A percentile compares a stretch with the other conserved stretches of the same genome.
phyloP scores from a whole-genome alignment of 495 filamentous ascomycete genomes.

The Neurospora sp. region DNA sequence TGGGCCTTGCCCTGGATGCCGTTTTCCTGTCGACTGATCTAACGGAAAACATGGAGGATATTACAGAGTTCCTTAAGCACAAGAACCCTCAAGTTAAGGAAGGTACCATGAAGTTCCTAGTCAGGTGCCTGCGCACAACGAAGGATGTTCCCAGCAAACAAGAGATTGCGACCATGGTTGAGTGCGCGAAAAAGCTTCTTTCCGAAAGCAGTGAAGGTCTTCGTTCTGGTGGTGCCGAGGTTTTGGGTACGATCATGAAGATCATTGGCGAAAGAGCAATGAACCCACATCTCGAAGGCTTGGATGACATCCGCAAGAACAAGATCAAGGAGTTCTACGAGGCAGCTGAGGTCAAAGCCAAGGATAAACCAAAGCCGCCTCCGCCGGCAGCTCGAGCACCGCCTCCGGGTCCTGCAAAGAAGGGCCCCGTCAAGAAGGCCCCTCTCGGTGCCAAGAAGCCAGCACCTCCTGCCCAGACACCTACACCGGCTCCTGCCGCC shows the following conservation, averaged over 20 bases:
- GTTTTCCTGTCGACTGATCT: slow-evolving; percentile 73
- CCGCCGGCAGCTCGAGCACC: slow-evolving; percentile 54
- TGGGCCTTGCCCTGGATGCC: slow-evolving; percentile 75
- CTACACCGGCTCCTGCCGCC: slow-evolving; percentile 30
- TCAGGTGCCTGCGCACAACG: slow-evolving; percentile 77
- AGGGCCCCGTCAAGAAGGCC: slow-evolving; percentile 36
- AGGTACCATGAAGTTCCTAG: slow-evolving; percentile 81
- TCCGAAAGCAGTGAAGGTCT: slow-evolving; percentile 79
- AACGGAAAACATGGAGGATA: slow-evolving; percentile 81
- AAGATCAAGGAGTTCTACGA: slow-evolving; percentile 96
- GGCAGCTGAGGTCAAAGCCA: slow-evolving; percentile 87
- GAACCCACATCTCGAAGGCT: slow-evolving; percentile 84
- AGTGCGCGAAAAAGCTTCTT: slow-evolving; percentile 76
- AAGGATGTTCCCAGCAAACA: slow-evolving; percentile 70
- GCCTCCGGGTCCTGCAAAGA: slow-evolving; percentile 36
- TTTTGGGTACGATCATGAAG: slow-evolving; percentile 94
- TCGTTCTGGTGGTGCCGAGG: slow-evolving; percentile 80
- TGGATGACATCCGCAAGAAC: slow-evolving; percentile 91
- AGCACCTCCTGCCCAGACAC: slow-evolving; percentile 28
- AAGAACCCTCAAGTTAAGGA: slow-evolving; percentile 98
- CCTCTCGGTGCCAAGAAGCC: slow-evolving; percentile 32
- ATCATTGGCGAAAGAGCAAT: slow-evolving; percentile 97
- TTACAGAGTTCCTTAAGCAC: slow-evolving; percentile 70
- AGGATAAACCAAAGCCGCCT: slow-evolving; percentile 85
- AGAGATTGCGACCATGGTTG: slow-evolving; percentile 77